Percentiles rank a stretch among this genome's conserved stretches.
phyloP scores from a whole-genome alignment of 805 yeast genomes.

The Isabelozyma pseudorhagii region DNA sequence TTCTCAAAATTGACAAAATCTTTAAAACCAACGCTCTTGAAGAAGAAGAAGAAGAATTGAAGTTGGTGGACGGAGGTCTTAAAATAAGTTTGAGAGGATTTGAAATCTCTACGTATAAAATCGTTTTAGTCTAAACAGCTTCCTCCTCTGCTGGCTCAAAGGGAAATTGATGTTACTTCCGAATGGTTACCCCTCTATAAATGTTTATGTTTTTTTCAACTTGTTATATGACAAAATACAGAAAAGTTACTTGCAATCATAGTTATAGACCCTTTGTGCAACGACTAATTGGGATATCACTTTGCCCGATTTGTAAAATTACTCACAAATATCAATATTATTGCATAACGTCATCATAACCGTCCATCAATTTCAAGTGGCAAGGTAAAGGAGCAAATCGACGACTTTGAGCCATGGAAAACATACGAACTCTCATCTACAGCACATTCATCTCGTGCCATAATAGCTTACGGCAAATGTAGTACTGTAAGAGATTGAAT shows the following conservation, averaged over 20 bases:
- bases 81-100: slow-evolving; percentile 61
- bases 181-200: background rate
- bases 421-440: no score
- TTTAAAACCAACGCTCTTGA: slow-evolving; percentile 60
- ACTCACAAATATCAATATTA: slow-evolving; percentile 1
- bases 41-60: slow-evolving; percentile 42
- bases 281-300: background rate
- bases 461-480: no score
- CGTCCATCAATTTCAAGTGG: background rate
- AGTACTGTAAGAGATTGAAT: no score
- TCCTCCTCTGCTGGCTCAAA: slow-evolving; percentile 2
- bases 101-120: slow-evolving; percentile 67
- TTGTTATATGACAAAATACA: background rate
- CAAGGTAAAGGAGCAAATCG: background rate
- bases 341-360: slow-evolving; percentile 1
- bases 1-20: slow-evolving; percentile 44
- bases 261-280: no score
- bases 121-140: slow-evolving; percentile 30
- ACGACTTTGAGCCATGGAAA: background rate
- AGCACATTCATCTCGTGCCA: no score
- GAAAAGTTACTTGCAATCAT: no score
- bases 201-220: background rate
- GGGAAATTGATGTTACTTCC: background rate
- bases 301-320: slow-evolving; percentile 4
- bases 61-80: slow-evolving; percentile 31